Evolutionary conservation across 2,329 filamentous ascomycete genomes (phyloP).

Genomic region (Trichoderma koningii): DNA sequence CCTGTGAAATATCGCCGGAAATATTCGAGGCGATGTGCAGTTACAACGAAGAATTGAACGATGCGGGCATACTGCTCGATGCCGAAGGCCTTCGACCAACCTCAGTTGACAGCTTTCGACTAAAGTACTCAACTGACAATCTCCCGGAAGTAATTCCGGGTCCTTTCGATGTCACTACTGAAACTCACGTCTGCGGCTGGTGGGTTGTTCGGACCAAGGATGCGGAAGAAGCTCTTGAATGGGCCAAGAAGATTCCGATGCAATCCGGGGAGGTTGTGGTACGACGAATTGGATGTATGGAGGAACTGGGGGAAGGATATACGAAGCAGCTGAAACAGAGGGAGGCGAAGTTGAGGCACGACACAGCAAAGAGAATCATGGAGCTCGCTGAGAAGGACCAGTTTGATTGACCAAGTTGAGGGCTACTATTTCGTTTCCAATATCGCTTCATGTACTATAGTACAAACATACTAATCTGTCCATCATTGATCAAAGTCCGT

Average conservation of each 20-base stretch:
- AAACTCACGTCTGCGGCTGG: conserved; percentile 37
- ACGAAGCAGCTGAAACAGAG: conserved; percentile 29
- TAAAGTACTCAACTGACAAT: conserved; percentile 33
- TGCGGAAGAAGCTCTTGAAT: conserved; percentile 37
- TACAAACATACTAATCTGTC: not conserved
- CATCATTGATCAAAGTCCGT: not conserved
- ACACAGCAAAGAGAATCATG: conserved; percentile 21
- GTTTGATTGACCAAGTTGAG: not conserved
- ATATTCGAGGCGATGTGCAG: conserved; percentile 34
- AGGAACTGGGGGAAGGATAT: conserved; percentile 31
- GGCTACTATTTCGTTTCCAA: not conserved
- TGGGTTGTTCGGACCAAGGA: conserved; percentile 38
- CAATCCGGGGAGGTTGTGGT: conserved; percentile 34
- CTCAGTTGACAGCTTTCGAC: conserved; percentile 34
- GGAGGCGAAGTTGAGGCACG: conserved; percentile 25
- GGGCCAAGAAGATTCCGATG: conserved; percentile 39
- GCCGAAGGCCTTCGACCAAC: conserved; percentile 36
- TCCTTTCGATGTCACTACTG: conserved; percentile 36
- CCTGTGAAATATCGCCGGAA: conserved; percentile 28
- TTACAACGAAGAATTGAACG: conserved; percentile 36
- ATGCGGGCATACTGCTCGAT: conserved; percentile 35
- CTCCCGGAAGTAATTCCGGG: conserved; percentile 33
- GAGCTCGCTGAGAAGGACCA: not conserved
- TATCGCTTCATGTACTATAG: not conserved
- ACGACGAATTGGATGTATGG: conserved; percentile 32